phyloP scores from a whole-genome alignment of 805 yeast genomes.

The Diddensiella santjacobensis region DNA sequence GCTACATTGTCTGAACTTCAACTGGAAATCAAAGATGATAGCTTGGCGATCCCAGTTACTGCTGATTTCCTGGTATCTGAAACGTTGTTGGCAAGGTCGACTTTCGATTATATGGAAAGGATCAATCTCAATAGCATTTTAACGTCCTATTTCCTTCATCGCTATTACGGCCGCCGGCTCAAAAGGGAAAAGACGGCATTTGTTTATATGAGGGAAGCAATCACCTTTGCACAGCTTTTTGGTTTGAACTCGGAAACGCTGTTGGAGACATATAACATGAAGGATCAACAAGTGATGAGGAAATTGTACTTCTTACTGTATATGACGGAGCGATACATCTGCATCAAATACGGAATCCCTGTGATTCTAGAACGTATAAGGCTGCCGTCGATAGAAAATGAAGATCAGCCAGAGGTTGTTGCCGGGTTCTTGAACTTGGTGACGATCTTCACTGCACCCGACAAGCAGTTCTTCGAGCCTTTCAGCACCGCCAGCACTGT shows the following conservation, averaged over 20 bases:
- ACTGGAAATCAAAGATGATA: slow-evolving; percentile 5
- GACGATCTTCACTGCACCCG: slow-evolving; percentile 16
- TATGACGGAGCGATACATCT: slow-evolving; percentile 17
- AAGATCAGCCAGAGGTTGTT: slow-evolving; percentile 6
- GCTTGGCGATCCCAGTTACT: slow-evolving; percentile 3
- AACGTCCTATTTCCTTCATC: slow-evolving; percentile 17
- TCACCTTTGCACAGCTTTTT: slow-evolving; percentile 14
- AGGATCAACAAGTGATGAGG: slow-evolving; percentile 16
- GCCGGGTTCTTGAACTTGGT: slow-evolving; percentile 16
- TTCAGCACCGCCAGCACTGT: slow-evolving; percentile 3
- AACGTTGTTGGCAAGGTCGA: slow-evolving; percentile 8
- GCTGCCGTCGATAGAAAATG: slow-evolving; percentile 10
- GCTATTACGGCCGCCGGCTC: slow-evolving; percentile 12
- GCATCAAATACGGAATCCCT: slow-evolving; percentile 15
- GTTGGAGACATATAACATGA: slow-evolving; percentile 3
- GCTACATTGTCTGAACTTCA: slow-evolving; percentile 17
- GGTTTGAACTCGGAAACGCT: slow-evolving; percentile 11
- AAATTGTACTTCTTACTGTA: slow-evolving; percentile 13
- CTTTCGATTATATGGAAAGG: slow-evolving; percentile 8
- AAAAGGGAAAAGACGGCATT: slow-evolving; percentile 11
- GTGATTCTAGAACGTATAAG: slow-evolving; percentile 12
- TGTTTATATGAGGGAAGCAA: slow-evolving; percentile 16
- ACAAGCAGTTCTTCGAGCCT: slow-evolving; percentile 11
- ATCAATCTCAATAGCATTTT: slow-evolving; percentile 10
- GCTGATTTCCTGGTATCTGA: slow-evolving; percentile 7